A percentile compares a stretch with the other conserved stretches of the same genome.
Conservation (phyloP, 495 filamentous ascomycete species). For the Articulospora tetracladia region DNA sequence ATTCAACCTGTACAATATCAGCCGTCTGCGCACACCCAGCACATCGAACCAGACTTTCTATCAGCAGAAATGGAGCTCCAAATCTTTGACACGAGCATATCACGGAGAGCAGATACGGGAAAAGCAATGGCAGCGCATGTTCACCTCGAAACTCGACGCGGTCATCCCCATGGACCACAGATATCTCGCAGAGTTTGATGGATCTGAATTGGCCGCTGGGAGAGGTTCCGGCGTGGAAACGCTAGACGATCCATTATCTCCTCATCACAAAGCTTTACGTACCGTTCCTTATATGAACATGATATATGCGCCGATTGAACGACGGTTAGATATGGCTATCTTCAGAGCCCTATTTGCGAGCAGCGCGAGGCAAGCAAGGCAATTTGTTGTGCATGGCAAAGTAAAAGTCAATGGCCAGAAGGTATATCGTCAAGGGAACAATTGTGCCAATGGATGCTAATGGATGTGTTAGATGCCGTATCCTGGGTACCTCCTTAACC, state of each 20-base stretch:
- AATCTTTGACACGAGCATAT: conserved; percentile 76
- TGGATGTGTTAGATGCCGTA: conserved; percentile 67
- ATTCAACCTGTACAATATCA: conserved; percentile 90
- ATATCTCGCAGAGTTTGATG: conserved; percentile 74
- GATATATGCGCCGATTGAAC: conserved; percentile 86
- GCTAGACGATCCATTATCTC: neutral
- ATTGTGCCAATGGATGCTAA: neutral
- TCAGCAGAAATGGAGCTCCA: conserved; percentile 96
- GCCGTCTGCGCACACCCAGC: conserved; percentile 36
- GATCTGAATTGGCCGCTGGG: conserved; percentile 74
- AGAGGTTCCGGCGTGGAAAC: conserved; percentile 67
- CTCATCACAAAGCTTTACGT: neutral
- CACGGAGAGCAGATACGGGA: conserved; percentile 93
- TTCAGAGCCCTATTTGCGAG: conserved; percentile 92
- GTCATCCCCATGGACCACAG: conserved; percentile 79
- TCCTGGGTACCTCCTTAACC: conserved; percentile 92
- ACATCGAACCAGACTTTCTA: conserved; percentile 63
- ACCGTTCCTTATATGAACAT: conserved; percentile 78
- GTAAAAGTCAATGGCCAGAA: conserved; percentile 96
- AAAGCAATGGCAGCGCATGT: conserved; percentile 88
- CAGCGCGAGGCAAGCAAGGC: conserved; percentile 88
- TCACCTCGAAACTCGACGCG: conserved; percentile 68
- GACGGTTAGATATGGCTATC: conserved; percentile 86
- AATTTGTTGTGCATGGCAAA: conserved; percentile 87
- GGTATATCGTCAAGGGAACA: conserved; percentile 42